Evolutionary conservation across 2,329 filamentous ascomycete species (phyloP), one percentile per base, ranked within the genome.

Genomic region (Xenosphaeropsis pyriputrescens): DNA sequence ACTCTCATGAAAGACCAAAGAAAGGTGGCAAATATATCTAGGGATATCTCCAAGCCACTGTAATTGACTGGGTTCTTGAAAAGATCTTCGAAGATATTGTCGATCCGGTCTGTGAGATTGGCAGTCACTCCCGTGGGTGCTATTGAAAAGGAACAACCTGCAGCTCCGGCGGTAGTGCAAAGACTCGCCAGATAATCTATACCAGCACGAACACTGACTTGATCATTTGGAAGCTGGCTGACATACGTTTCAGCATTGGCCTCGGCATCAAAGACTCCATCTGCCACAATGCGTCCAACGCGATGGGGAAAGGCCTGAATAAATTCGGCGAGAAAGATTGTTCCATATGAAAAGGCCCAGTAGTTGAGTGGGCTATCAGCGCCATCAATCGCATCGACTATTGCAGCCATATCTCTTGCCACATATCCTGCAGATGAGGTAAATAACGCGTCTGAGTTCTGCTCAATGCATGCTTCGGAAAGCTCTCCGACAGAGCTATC

Each of bases 271-370:
- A 46, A 29, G 13, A 45, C 41, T n/a, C 45, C 45, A 29, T 47
- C 45, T 9, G 32, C 36, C 2, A 65, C 48, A 22, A 66, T 43
- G 7, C 63, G 55, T 0, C 58, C 61, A 9, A 66, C 49, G 13
- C 55, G 49, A 2, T 45, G 47, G 2, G 61, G 61, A 39, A 57
- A 62, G 51, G 60, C 52, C 4, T 56, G 57, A 7, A 59, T 58
- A 37, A 64, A 63, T 2, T 55, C 59, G 30, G 57, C 57, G 2
- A 59, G 58, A 11, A 61, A 50, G n/a, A 59, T 47, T 2, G 57
- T 62, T 4, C 61, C 61, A 40, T 70, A 70, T 2, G 63, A 67
- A 32, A 68, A 58, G 1, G 66, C 64, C 52, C 63, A 60, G 44
- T 67, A 69, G 26, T 39, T 39, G 14, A 43, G 32, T 15, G 18